Percentiles rank a stretch among this genome's conserved stretches.
Conservation (phyloP, 345 rosid genomes). For the Acer campestre region DNA sequence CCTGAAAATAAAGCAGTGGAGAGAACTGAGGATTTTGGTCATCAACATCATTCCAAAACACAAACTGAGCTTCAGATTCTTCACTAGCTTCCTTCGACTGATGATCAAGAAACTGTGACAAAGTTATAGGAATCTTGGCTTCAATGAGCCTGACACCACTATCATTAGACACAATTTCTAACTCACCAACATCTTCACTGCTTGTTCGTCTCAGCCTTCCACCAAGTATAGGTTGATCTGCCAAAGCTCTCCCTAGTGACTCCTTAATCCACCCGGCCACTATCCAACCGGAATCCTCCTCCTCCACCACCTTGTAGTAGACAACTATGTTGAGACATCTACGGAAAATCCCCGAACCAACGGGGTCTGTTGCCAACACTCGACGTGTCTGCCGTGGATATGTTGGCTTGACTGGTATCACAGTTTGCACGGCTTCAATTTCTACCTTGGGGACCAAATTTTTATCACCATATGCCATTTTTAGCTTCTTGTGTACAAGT, state of each 20-base stretch:
- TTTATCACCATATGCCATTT: constrained; percentile 22
- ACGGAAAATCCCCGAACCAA: constrained; percentile 41
- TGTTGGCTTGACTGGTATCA: constrained; percentile 45
- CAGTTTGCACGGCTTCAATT: constrained; percentile 56
- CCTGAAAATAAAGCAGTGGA: constrained; percentile 81
- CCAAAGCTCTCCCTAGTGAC: constrained; percentile 58
- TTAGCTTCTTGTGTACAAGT: neutral
- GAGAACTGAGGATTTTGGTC: constrained; percentile 61
- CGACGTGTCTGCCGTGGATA: constrained; percentile 51
- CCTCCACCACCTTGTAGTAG: constrained; percentile 38
- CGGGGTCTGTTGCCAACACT: constrained; percentile 34
- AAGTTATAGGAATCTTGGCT: constrained; percentile 41
- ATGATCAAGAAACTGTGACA: constrained; percentile 56
- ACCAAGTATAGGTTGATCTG: constrained; percentile 55
- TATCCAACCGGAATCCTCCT: constrained; percentile 57
- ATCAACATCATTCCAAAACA: constrained; percentile 80
- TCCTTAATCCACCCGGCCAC: constrained; percentile 79
- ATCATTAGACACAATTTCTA: constrained; percentile 78
- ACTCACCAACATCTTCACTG: constrained; percentile 36
- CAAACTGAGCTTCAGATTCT: constrained; percentile 55
- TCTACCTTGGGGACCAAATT: constrained; percentile 21
- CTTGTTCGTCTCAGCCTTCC: constrained; percentile 54
- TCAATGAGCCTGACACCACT: constrained; percentile 70
- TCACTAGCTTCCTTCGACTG: constrained; percentile 27
- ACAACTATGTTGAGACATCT: constrained; percentile 53